Base-by-base conservation (phyloP, 2,329 filamentous ascomycete species). In the Verticillium tricorpus region DNA sequence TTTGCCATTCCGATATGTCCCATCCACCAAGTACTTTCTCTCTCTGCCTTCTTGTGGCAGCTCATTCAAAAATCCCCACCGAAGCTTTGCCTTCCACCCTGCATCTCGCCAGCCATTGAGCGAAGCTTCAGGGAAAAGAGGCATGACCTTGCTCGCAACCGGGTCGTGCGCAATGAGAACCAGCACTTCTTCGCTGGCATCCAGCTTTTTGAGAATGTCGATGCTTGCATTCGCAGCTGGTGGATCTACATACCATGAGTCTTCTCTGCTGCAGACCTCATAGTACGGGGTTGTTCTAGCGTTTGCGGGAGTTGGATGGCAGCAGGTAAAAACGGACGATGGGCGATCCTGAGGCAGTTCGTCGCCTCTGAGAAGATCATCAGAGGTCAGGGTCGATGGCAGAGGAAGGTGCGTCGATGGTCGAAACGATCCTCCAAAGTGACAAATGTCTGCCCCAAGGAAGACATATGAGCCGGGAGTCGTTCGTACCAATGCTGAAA, bases 371-470 rank as follows among this genome's bases (percentile, higher is more conserved):
- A 54, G 11, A 12, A 60, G 54, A 22, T 60, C 52, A 15, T 35
- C 22, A 8, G 59, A 56, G 54, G 2, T 57, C 28, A 58, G 35
- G 11, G 25, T 22, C 19, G 17, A 37, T 7, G 52, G 60, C 40
- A 67, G 61, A 3, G 74, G 76, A 1, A 70, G 61, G 52, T 73
- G 72, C 25, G 60, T 32, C 11, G 69, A 74, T 2, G 75, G 77
- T 11, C 77, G 69, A 34, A 77, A 67, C 55, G 71, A 69, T 40
- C 78, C 76, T 3, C 69, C 67, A 60, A 76, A 76, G 66, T 81
- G 78, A 31, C 60, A 60, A 4, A 57, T 56, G 59, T 63, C 61
- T 4, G 34, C 61, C 8, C 59, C 61, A 2, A 63, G 15, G 35
- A 60, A 61, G 35, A 63, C 39, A 35, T 50, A 63, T 4, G 37